A percentile compares a stretch with the other conserved stretches of the same genome.
These are phyloP conservation scores for Gomphus bonarii DNA, from an alignment of 1,284 basidiomycete genomes.

Conservation along the genomic window DNA sequence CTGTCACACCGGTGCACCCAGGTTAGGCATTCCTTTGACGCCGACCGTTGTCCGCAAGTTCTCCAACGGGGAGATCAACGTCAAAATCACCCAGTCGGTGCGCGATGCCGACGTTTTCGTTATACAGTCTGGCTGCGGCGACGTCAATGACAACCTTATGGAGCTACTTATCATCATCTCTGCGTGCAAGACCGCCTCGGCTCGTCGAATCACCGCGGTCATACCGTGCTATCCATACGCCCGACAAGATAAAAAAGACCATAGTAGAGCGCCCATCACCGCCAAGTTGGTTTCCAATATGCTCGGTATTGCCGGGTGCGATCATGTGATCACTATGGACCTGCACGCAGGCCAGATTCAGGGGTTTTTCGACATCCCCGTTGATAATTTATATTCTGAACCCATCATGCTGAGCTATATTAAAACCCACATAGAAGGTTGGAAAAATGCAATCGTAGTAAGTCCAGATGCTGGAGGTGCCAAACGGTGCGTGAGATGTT, in stretches of 20 bases:
- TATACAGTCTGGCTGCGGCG: conserved; percentile 74
- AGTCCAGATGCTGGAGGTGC: conserved; percentile 97
- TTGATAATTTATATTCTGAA: conserved; percentile 92
- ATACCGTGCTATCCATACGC: conserved; percentile 98
- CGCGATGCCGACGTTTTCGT: conserved; percentile 98
- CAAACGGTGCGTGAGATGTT: conserved; percentile 62
- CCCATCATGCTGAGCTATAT: conserved; percentile 85
- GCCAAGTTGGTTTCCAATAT: conserved; percentile 98
- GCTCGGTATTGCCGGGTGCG: conserved; percentile 91
- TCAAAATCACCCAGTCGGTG: conserved; percentile 89
- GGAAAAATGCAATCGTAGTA: conserved; percentile 89
- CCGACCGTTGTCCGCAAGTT: conserved; percentile 92
- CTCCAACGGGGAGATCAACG: conserved; percentile 89
- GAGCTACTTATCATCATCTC: conserved; percentile 85
- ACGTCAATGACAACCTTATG: conserved; percentile 83
- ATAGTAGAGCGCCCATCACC: conserved; percentile 92
- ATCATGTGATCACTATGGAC: conserved; percentile 99
- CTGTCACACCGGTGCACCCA: conserved; percentile 26
- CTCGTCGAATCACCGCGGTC: conserved; percentile 93
- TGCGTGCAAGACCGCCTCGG: conserved; percentile 96
- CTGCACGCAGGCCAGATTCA: conserved; percentile 98
- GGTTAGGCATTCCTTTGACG: conserved; percentile 86
- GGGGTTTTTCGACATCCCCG: conserved; percentile 98
- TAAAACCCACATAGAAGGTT: conserved; percentile 78
- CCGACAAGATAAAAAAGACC: conserved; percentile 98